Evolutionary conservation across 129 eudicot species (phyloP).

Genomic region (Tagetes erecta): DNA sequence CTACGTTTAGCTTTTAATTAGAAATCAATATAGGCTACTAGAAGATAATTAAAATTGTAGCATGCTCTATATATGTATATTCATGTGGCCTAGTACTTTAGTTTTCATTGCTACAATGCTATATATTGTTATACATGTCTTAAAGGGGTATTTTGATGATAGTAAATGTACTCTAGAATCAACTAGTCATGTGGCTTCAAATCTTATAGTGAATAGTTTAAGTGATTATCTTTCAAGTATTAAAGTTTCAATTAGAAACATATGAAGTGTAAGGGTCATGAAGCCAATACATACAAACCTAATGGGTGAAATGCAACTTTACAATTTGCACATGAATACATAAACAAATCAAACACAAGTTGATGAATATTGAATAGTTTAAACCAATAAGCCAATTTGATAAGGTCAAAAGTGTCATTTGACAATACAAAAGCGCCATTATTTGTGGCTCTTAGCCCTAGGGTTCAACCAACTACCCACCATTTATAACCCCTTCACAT

Average conservation of each 20-base stretch:
- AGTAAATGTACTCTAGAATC: too few species aligned
- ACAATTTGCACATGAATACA: background rate
- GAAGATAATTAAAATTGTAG: too few species aligned
- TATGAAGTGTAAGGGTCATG: background rate
- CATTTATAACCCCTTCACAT: conserved; percentile 22
- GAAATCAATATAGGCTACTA: background rate
- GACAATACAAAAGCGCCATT: conserved; percentile 16
- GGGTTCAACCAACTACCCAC: conserved; percentile 34
- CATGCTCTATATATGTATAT: too few species aligned
- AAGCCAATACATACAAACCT: conserved; percentile 1
- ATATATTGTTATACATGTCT: too few species aligned
- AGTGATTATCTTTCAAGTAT: too few species aligned
- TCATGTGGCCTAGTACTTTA: too few species aligned
- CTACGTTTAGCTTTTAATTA: background rate
- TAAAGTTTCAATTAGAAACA: background rate
- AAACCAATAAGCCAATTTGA: conserved; percentile 21
- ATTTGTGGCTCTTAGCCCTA: conserved; percentile 25
- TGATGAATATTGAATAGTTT: conserved; percentile 12
- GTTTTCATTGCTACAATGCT: too few species aligned
- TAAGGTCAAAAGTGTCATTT: conserved; percentile 24
- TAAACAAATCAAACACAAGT: conserved; percentile 4
- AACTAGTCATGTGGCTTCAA: background rate
- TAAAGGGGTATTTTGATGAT: too few species aligned
- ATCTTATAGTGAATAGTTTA: background rate
- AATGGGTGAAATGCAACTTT: background rate